Conservation (phyloP, 208 protist species). For the Trypanosoma caninum region DNA sequence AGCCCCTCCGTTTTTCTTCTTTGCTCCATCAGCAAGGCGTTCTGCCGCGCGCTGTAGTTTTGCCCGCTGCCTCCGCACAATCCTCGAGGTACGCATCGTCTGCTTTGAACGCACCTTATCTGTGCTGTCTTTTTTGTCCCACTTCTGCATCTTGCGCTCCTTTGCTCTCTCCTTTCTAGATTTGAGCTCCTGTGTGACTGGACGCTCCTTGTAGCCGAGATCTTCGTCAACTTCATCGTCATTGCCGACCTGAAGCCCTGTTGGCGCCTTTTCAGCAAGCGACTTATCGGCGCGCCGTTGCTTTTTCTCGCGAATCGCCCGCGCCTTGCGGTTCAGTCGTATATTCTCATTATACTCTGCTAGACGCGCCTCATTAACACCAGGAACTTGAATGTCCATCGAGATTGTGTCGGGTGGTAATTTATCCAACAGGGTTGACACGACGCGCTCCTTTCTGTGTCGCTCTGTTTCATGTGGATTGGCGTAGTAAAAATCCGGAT, state of each 20-base stretch:
- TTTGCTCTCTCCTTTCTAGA: slow-evolving; percentile 57
- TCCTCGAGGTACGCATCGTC: slow-evolving; percentile 69
- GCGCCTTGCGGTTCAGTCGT: slow-evolving; percentile 70
- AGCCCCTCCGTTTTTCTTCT: slow-evolving; percentile 27
- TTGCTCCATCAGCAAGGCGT: no score
- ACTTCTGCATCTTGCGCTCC: slow-evolving; percentile 83
- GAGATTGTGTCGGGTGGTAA: slow-evolving; percentile 91
- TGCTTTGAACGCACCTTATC: slow-evolving; percentile 90
- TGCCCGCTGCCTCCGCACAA: slow-evolving; percentile 56
- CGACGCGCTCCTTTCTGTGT: slow-evolving; percentile 85
- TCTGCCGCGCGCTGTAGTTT: slow-evolving; percentile 11
- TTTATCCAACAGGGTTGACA: slow-evolving; percentile 89
- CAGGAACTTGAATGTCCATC: slow-evolving; percentile 83
- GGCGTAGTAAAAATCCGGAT: slow-evolving; percentile 92
- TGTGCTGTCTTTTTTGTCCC: slow-evolving; percentile 87
- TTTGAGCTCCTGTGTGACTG: slow-evolving; percentile 66
- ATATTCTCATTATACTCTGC: slow-evolving; percentile 84
- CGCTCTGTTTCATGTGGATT: slow-evolving; percentile 93
- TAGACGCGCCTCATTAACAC: slow-evolving; percentile 76
- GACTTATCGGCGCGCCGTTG: slow-evolving; percentile 58
- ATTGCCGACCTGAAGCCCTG: slow-evolving; percentile 39
- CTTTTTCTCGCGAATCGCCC: slow-evolving; percentile 85
- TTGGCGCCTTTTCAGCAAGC: slow-evolving; percentile 44
- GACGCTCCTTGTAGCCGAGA: slow-evolving; percentile 76
- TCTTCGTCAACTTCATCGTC: slow-evolving; percentile 89